phyloP scores from a whole-genome alignment of 306 rosid species.

The Potentilla sterilis region DNA sequence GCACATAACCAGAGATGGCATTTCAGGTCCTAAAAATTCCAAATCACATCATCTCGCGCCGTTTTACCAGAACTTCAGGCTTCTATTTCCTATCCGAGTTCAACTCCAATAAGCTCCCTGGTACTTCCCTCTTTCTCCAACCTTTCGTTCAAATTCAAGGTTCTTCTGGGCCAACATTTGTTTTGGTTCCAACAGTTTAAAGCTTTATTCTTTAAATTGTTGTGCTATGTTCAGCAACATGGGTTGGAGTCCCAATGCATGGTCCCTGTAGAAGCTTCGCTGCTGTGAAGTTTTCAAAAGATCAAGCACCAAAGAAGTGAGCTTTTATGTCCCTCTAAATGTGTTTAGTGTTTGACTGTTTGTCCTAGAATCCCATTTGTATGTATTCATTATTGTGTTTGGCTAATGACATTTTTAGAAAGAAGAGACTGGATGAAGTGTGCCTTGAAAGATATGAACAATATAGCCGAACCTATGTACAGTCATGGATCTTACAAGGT shows the following conservation, averaged over 20 bases:
- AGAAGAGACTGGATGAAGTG: slow-evolving; percentile 74
- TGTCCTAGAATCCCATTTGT: background rate
- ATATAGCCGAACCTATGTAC: slow-evolving; percentile 80
- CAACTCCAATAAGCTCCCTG: slow-evolving; percentile 25
- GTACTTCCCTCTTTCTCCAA: slow-evolving; percentile 12
- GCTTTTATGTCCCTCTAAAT: slow-evolving; percentile 23
- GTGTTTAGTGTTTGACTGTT: background rate
- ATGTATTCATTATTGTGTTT: slow-evolving; percentile 2
- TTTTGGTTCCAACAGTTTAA: slow-evolving; percentile 10
- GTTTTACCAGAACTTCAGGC: slow-evolving; percentile 27
- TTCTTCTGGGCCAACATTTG: background rate
- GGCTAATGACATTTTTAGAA: slow-evolving; percentile 40
- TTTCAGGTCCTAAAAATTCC: slow-evolving; percentile 50
- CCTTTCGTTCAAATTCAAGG: background rate
- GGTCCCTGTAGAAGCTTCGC: slow-evolving; percentile 46
- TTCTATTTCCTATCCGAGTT: slow-evolving; percentile 25
- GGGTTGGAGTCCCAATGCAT: slow-evolving; percentile 38
- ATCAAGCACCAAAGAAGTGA: slow-evolving; percentile 57
- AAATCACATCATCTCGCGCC: slow-evolving; percentile 27
- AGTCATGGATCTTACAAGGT: slow-evolving; percentile 97
- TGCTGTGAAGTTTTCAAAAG: slow-evolving; percentile 45
- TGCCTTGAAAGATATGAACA: slow-evolving; percentile 78
- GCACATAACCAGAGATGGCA: slow-evolving; percentile 30
- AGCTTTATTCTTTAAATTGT: background rate
- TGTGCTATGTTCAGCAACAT: slow-evolving; percentile 32